These are phyloP conservation scores for Epichloe uncinata DNA, from an alignment of 2,329 filamentous ascomycete species.

Conservation along the genomic window DNA sequence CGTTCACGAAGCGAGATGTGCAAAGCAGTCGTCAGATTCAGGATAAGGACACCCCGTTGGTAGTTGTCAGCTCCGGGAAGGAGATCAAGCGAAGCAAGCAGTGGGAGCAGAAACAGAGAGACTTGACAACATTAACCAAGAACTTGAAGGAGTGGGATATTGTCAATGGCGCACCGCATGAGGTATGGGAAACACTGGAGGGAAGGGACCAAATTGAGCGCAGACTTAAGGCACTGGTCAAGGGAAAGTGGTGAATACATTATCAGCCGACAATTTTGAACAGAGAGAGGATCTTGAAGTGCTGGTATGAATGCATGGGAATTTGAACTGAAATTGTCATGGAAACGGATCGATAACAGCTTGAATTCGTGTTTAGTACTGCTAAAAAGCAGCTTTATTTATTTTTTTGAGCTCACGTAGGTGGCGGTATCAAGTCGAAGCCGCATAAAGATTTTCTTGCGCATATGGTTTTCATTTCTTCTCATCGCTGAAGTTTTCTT, in stretches of 20 bases:
- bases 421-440: no score
- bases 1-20: conserved; percentile 74
- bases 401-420: no score
- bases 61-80: conserved; percentile 70
- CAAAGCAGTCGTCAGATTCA: conserved; percentile 68
- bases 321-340: background rate
- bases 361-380: no score
- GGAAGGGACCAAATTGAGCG: conserved; percentile 68
- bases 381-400: no score
- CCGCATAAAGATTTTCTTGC: no score
- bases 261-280: background rate
- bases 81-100: conserved; percentile 50
- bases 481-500: no score
- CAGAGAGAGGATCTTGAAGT: background rate
- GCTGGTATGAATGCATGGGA: background rate
- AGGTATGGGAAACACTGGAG: conserved; percentile 67
- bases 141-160: conserved; percentile 77
- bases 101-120: conserved; percentile 79
- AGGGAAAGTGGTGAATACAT: background rate
- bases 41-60: conserved; percentile 58
- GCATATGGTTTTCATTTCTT: no score
- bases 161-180: conserved; percentile 69
- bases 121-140: conserved; percentile 66
- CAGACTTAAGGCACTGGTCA: conserved; percentile 56
- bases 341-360: no score